Evolutionary conservation across 2,329 filamentous ascomycete species (phyloP), one percentile per base, ranked within the genome.

Genomic region (Neurospora sp.): DNA sequence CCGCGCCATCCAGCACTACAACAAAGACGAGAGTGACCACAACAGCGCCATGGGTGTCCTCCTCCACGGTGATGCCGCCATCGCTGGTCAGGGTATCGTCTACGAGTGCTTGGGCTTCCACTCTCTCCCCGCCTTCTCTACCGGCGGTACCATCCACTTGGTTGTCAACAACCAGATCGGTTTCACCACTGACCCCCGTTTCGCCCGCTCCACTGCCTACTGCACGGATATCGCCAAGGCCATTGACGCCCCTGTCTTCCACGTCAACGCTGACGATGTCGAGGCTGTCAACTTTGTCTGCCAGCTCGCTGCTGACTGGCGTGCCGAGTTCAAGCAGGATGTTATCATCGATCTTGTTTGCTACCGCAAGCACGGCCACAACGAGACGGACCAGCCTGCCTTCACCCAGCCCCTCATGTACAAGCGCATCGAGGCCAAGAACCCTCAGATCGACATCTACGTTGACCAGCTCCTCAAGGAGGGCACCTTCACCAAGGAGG

Each of bases 401-500:
- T 99, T 99, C 86, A 99, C 96, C n/a, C 96, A 99, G 81, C 96
- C 96, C 52, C 84, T 97, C 76, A 99, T 99, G 96, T 99, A 99
- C 88, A 97, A 98, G 89, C 92, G 92, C 78, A 98, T 99, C 79
- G 88, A 89, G 75, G 86, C 90, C 71, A 93, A 98, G 80, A 87
- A 91, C 74, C 89, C 91, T 66, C 92, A 96, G 79, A 89, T 99
- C 71, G 91, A 97, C 79, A 92, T 92, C 77, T 99, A 99, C 80
- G 88, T 96, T 75, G 88, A 97, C 78, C 92, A 97, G 85, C 89
- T 99, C 69, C 85, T 97, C 62, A 86, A 93, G 73, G 94, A 97
- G 78, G 93, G 94, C 76, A 97, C 92, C 69, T 99, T 99, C 83
- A 97, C 92, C 75, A 95, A 97, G 84, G 94, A 96, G 77, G 96